Base-by-base conservation (phyloP, 2,329 filamentous ascomycete species). In the Botrytis galanthina region DNA sequence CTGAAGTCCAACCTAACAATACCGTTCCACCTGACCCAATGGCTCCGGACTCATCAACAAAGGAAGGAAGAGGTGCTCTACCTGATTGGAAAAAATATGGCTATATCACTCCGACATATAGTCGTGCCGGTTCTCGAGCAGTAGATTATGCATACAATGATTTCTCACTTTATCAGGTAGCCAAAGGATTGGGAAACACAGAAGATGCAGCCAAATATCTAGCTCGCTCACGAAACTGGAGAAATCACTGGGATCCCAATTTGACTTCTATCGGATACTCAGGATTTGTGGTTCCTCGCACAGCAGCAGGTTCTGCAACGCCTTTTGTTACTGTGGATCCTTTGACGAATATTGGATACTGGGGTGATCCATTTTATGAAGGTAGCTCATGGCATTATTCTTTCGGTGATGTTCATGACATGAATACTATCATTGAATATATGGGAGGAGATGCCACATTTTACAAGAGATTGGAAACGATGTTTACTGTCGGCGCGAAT, bases 91-190 rank as follows among this genome's bases (percentile, higher is more conserved):
- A 89, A 1, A 76, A 84, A 26, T 84, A 86, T 66, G 90, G 90
- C 3, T 93, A 87, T 80, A 91, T 93, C 75, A 92, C 91, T 14
- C 1, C 87, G 87, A 83, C 80, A 6, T 92, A 86, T 76, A 85
- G 84, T 1, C 86, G 91, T 20, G 89, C 90, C 0, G 89, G 92
- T 3, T 90, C 86, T 29, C 84, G 90, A 2, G 89, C 90, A 0
- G 86, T 92, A 0, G 91, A 93, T 79, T 93, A 92, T 77, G 85
- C 89, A 0, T 85, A 85, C 70, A 92, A 93, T 78, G 91, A 93
- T 80, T 93, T 92, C 75, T 86, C 84, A 0, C 82, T 93, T 6
- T 87, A 89, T 73, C 88, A 90, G 78, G 88, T 93, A 20, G 91
- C 91, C 2, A 57, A 20, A 4, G 74, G 9, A 80, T 78, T 4